phyloP scores from a whole-genome alignment of 2,329 filamentous ascomycete species.

The Coniochaeta sp. region DNA sequence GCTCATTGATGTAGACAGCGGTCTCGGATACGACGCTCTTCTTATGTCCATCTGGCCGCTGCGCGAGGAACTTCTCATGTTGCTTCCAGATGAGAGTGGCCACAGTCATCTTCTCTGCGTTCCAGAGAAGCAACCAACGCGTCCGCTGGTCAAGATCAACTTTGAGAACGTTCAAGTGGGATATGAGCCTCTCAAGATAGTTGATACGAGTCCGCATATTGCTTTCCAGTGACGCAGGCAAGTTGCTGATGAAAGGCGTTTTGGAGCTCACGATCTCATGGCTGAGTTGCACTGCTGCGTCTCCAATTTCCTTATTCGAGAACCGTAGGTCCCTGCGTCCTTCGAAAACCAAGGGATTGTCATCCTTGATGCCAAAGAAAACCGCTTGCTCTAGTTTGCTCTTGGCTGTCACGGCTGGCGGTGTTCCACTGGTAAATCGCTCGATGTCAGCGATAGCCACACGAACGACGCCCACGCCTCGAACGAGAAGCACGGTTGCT shows the following conservation, averaged over 20 bases:
- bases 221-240: conserved; percentile 70
- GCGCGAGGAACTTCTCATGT: conserved; percentile 63
- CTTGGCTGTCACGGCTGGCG: conserved; percentile 67
- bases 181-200: conserved; percentile 69
- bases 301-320: conserved; percentile 60
- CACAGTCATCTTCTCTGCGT: conserved; percentile 84
- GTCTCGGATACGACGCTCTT: conserved; percentile 68
- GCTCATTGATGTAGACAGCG: conserved; percentile 67
- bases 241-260: conserved; percentile 64
- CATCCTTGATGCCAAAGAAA: conserved; percentile 76
- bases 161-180: conserved; percentile 60
- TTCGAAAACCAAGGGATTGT: conserved; percentile 84
- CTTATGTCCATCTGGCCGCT: conserved; percentile 52
- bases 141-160: conserved; percentile 58
- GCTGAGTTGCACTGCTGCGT: conserved; percentile 73
- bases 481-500: conserved; percentile 53
- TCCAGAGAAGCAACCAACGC: conserved; percentile 76
- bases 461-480: conserved; percentile 55
- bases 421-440: conserved; percentile 49
- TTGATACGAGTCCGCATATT: conserved; percentile 68
- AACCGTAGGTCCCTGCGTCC: conserved; percentile 62
- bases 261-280: conserved; percentile 73
- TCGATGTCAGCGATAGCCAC: conserved; percentile 52
- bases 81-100: conserved; percentile 73
- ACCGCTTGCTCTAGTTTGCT: conserved; percentile 91